Evolutionary conservation across 345 rosid genomes (phyloP).

Genomic region (Odontarrhena argentea): DNA sequence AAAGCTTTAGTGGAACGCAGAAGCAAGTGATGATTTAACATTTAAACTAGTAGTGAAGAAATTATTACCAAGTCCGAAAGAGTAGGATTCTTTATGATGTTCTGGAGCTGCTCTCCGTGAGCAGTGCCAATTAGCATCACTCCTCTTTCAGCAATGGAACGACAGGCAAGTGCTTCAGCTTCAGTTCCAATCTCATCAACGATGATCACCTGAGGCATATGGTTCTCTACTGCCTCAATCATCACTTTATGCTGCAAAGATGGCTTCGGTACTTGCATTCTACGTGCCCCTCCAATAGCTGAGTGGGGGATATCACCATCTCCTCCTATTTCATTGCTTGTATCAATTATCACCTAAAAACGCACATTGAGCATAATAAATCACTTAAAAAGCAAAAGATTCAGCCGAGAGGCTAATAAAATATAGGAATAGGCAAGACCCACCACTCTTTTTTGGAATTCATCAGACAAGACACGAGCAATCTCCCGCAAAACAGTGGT

Average conservation of each 20-base stretch:
- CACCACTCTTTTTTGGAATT: constrained; percentile 68
- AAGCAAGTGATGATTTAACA: not conserved
- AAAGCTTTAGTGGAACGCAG: not conserved
- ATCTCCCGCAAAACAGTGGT: constrained; percentile 70
- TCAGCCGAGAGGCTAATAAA: not conserved
- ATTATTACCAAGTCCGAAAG: constrained; percentile 57
- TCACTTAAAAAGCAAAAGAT: not conserved
- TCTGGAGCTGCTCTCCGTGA: constrained; percentile 66
- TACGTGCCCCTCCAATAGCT: constrained; percentile 73
- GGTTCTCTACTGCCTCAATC: constrained; percentile 80
- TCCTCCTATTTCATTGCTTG: constrained; percentile 80
- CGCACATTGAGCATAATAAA: not conserved
- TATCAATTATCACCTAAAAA: constrained; percentile 64
- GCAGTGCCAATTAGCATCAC: constrained; percentile 70
- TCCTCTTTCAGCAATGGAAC: constrained; percentile 68
- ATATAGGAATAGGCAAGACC: constrained; percentile 19
- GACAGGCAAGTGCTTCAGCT: constrained; percentile 70
- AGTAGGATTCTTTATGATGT: constrained; percentile 60
- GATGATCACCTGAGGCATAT: constrained; percentile 75
- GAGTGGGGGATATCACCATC: constrained; percentile 76
- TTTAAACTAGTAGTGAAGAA: constrained; percentile 3
- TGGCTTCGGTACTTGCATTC: constrained; percentile 75
- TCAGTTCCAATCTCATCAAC: constrained; percentile 74
- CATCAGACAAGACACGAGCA: constrained; percentile 65
- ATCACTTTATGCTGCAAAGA: constrained; percentile 68